Conservation (phyloP, 2,329 filamentous ascomycete genomes). For the Nemania sp. region DNA sequence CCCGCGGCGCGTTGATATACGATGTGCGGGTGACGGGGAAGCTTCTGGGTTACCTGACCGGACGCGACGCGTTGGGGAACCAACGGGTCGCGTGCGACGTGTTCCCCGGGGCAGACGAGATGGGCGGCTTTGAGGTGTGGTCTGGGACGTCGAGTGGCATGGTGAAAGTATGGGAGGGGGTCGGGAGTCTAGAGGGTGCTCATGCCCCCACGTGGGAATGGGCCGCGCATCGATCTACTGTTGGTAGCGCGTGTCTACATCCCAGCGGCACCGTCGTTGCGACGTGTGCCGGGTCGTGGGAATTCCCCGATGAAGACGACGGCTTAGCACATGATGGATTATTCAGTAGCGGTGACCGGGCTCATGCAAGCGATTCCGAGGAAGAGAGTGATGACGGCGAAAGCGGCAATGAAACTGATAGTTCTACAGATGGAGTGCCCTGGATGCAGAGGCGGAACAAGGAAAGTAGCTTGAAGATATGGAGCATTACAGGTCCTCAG, state of each 20-base stretch:
- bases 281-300: constrained; percentile 69
- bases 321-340: constrained; percentile 5
- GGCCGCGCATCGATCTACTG: constrained; percentile 56
- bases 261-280: constrained; percentile 66
- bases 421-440: constrained; percentile 9
- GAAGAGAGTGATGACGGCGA: constrained; percentile 16
- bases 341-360: constrained; percentile 8
- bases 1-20: constrained; percentile 68
- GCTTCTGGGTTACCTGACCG: constrained; percentile 66
- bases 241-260: constrained; percentile 65
- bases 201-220: constrained; percentile 63
- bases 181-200: constrained; percentile 62
- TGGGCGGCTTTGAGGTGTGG: constrained; percentile 70
- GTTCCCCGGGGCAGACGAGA: constrained; percentile 57
- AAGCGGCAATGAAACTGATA: constrained; percentile 30
- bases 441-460: constrained; percentile 50
- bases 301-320: constrained; percentile 45
- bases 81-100: constrained; percentile 69
- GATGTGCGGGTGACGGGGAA: constrained; percentile 70
- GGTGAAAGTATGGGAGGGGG: constrained; percentile 69
- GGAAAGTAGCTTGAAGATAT: constrained; percentile 61
- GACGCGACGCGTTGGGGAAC: constrained; percentile 63
- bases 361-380: constrained; percentile 6
- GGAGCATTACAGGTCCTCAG: constrained; percentile 52
- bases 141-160: constrained; percentile 66